Evolutionary conservation across 2,329 filamentous ascomycete genomes (phyloP).

Genomic region (Aspergillus fructus): DNA sequence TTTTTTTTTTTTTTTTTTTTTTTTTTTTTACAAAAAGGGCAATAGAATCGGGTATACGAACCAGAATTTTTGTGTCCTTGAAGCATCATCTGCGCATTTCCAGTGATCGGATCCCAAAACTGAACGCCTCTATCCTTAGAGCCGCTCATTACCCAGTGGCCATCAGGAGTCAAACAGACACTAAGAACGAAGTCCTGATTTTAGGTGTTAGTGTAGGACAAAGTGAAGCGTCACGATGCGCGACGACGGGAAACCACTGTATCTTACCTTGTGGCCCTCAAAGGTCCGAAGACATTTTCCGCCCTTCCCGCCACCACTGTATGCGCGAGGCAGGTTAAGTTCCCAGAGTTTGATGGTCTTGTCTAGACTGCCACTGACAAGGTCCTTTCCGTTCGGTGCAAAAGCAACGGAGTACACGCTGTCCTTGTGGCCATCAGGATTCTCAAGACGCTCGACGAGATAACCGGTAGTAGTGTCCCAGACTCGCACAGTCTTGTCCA

Average conservation of each 20-base stretch:
- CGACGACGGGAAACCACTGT: slow-evolving; percentile 25
- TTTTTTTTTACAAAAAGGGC: no score
- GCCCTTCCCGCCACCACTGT: slow-evolving; percentile 70
- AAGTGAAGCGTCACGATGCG: background rate
- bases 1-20: background rate
- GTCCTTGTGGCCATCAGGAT: slow-evolving; percentile 91
- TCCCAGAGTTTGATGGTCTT: slow-evolving; percentile 99
- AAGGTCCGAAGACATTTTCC: slow-evolving; percentile 96
- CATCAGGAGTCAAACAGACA: slow-evolving; percentile 91
- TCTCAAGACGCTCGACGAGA: slow-evolving; percentile 87
- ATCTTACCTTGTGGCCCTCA: slow-evolving; percentile 81
- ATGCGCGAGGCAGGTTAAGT: slow-evolving; percentile 69
- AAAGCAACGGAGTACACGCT: slow-evolving; percentile 97
- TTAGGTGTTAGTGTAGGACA: background rate
- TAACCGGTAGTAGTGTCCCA: slow-evolving; percentile 89
- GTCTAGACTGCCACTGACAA: slow-evolving; percentile 92
- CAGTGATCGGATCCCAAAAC: slow-evolving; percentile 96
- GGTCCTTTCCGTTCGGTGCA: slow-evolving; percentile 85
- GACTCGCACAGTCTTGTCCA: slow-evolving; percentile 96
- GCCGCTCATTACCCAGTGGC: slow-evolving; percentile 92
- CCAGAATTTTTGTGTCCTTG: slow-evolving; percentile 97
- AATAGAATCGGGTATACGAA: slow-evolving; percentile 36
- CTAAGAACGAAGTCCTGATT: slow-evolving; percentile 88
- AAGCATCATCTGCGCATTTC: slow-evolving; percentile 94
- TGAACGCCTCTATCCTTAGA: slow-evolving; percentile 97